Base-by-base conservation (phyloP, 345 rosid species). In the Arabidopsis arenosa region DNA sequence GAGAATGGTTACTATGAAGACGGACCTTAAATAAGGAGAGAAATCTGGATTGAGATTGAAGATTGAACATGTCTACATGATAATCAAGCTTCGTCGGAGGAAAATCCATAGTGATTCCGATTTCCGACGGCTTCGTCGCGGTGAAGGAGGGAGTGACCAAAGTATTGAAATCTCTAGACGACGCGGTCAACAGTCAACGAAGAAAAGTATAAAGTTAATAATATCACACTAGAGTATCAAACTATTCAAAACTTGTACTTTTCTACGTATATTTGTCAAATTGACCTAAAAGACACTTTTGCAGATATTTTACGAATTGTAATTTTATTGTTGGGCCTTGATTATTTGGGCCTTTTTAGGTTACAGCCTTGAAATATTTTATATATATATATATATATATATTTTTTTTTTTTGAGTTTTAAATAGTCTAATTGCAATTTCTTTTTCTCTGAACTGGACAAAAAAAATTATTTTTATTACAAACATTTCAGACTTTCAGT, bases 11-110 rank as follows among this genome's bases (percentile, higher is more conserved):
- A 40, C 4, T 10, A 43, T 17, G 11, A 3, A 3, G 9, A 48
- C 63, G 63, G 3, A 72, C 93, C 90, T 85, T 80, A 44, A 59
- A 70, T 73, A 69, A 77, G 43, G 87, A 82, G 65, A 85, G 70
- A 15, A 77, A 54, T 4, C 30, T 75, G 78, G 89, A 57, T 37
- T 82, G 74, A 18, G 91, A 84, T 26, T 81, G 84, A 23, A 87
- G 82, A 11, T 51, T 82, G 57, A 58, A 74, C 87, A 82, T 81
- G 44, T 87, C 83, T 7, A 67, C 77, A 59, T 82, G 77, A 77
- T 82, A 87, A 8, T 85, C 84, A 32, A 87, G 83, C 75, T 80
- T 84, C 74, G 91, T 85, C 65, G 84, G 79, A 41, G 59, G 58
- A 33, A 23, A 74, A 36, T 81, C 80, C 90, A 86, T 84, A 66